These are phyloP conservation scores for Hirschioporus abietinus DNA, from an alignment of 768 basidiomycete species.

Conservation along the genomic window DNA sequence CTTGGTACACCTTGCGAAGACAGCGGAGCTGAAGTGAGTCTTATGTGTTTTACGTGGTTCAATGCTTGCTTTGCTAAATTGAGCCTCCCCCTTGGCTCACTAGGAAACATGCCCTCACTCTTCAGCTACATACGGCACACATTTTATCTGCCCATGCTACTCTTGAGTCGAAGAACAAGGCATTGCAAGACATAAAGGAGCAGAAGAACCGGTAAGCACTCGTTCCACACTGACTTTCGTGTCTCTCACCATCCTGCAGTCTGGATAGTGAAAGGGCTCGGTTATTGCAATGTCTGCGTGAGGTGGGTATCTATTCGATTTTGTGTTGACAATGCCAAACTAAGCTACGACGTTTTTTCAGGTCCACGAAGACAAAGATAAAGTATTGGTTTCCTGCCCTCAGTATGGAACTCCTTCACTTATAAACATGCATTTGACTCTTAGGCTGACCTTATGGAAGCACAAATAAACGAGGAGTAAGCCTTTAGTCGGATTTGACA, in stretches of 20 bases:
- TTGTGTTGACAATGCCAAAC: slow-evolving; percentile 9
- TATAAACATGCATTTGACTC: slow-evolving; percentile 9
- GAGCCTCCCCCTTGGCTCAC: neutral
- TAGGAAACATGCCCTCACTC: slow-evolving; percentile 78
- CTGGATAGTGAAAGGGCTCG: slow-evolving; percentile 73
- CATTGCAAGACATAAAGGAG: slow-evolving; percentile 76
- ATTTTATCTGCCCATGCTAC: slow-evolving; percentile 79
- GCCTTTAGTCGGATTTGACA: slow-evolving; percentile 18
- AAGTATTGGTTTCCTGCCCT: slow-evolving; percentile 29
- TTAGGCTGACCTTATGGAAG: slow-evolving; percentile 64
- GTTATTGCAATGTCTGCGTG: slow-evolving; percentile 59
- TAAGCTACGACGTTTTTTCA: slow-evolving; percentile 22
- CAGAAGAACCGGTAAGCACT: slow-evolving; percentile 74
- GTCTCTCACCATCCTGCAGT: slow-evolving; percentile 29
- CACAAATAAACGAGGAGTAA: slow-evolving; percentile 65
- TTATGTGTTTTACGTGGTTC: neutral
- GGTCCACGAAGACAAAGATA: slow-evolving; percentile 82
- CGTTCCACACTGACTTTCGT: slow-evolving; percentile 5
- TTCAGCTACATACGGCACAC: slow-evolving; percentile 84
- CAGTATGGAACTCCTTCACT: slow-evolving; percentile 1
- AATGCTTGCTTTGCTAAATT: slow-evolving; percentile 6
- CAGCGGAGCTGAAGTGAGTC: slow-evolving; percentile 84
- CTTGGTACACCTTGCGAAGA: slow-evolving; percentile 80
- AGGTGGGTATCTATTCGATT: slow-evolving; percentile 40
- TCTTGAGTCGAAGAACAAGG: slow-evolving; percentile 70